Evolutionary conservation across 2,329 filamentous ascomycete genomes (phyloP).

Genomic region (Neocucurbitaria cava): DNA sequence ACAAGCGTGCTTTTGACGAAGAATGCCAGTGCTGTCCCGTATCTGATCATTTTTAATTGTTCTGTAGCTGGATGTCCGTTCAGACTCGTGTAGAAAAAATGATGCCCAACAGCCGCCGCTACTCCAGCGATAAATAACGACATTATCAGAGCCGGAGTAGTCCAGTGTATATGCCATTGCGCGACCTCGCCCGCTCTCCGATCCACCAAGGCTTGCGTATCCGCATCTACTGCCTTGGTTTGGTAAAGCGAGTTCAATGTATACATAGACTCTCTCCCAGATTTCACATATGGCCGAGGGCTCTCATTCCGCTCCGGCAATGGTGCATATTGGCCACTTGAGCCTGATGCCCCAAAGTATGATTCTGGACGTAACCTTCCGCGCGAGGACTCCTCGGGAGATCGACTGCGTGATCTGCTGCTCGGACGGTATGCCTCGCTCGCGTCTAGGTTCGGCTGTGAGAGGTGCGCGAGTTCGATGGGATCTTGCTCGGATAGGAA

Average conservation of each 20-base stretch:
- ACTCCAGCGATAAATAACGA: conserved; percentile 41
- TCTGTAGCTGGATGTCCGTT: conserved; percentile 38
- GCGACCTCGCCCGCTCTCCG: conserved; percentile 42
- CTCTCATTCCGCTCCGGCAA: conserved; percentile 20
- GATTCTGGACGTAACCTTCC: conserved; percentile 22
- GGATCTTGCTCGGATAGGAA: conserved; percentile 34
- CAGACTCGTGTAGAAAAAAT: conserved; percentile 43
- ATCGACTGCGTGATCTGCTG: conserved; percentile 10
- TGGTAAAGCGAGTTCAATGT: conserved; percentile 32
- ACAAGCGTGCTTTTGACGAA: conserved; percentile 48
- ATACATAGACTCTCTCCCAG: conserved; percentile 29
- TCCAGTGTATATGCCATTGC: conserved; percentile 47
- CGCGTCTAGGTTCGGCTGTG: conserved; percentile 14
- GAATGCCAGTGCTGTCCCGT: conserved; percentile 48
- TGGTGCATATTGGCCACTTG: conserved; percentile 27
- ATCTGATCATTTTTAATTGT: conserved; percentile 45
- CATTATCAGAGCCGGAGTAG: conserved; percentile 38
- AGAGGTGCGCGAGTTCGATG: conserved; percentile 37
- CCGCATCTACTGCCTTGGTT: conserved; percentile 38
- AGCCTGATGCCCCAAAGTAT: conserved; percentile 20
- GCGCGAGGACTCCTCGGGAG: conserved; percentile 14
- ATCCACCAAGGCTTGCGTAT: conserved; percentile 42
- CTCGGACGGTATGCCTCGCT: conserved; percentile 15
- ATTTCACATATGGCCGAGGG: conserved; percentile 19
- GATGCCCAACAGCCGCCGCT: conserved; percentile 43